These are phyloP conservation scores for Monilinia fructicola DNA, from an alignment of 2,329 filamentous ascomycete genomes.

Conservation along the genomic window DNA sequence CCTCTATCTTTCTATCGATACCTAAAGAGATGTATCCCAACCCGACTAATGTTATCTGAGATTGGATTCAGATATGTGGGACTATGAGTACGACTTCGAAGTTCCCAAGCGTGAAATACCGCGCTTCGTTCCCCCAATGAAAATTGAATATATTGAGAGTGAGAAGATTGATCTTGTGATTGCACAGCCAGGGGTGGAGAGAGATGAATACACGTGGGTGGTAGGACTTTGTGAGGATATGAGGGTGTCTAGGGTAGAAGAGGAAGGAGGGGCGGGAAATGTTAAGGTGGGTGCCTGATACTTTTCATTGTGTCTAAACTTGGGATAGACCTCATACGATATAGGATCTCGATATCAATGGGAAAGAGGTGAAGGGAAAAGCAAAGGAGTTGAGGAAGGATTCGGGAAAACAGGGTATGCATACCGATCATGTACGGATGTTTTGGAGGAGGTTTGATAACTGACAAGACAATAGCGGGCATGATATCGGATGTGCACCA, in stretches of 20 bases:
- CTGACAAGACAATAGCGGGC: not conserved
- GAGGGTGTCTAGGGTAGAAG: not conserved
- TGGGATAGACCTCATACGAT: not conserved
- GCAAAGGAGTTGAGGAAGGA: not conserved
- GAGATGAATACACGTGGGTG: not conserved
- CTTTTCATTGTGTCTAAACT: not conserved
- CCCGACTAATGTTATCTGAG: not conserved
- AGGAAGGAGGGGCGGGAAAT: rapidly evolving
- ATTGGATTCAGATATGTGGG: not conserved
- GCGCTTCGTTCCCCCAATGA: not conserved
- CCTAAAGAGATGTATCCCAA: not conserved
- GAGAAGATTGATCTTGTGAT: not conserved
- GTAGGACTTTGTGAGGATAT: not conserved
- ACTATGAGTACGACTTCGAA: not conserved
- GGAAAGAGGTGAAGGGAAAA: too few species aligned
- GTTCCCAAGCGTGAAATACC: not conserved
- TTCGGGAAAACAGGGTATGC: not conserved
- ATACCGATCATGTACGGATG: too few species aligned
- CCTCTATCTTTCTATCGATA: not conserved
- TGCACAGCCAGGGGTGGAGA: too few species aligned
- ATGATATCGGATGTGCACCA: not conserved
- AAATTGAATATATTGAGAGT: not conserved
- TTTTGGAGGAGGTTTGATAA: too few species aligned
- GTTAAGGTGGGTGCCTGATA: not conserved
- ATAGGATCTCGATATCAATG: not conserved